Evolutionary conservation across 2,329 filamentous ascomycete species (phyloP), one percentile per base, ranked within the genome.

Genomic region (Fonsecaea multimorphosa): DNA sequence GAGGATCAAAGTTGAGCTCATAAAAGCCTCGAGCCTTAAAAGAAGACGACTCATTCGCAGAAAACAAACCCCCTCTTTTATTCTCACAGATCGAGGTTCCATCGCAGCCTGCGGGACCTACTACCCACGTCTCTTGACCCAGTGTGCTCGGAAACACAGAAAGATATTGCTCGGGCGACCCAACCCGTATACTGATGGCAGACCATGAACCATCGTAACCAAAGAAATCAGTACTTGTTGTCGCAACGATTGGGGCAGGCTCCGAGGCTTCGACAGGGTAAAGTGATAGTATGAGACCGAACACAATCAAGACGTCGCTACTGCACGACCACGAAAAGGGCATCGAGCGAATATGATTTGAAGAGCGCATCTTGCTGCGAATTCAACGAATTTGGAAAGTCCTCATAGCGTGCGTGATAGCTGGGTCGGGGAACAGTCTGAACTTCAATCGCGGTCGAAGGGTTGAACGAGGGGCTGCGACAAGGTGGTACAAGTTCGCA

Each of bases 201-300:
- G 72, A 74, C 73, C 73, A 76, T 19, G 55, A 57, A 5, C 74
- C 74, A 70, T 76, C 74, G 63, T 72, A 72, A n/a, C 71, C 72
- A 24, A 73, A 53, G 58, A 70, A 72, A 62, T 69, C 63, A 8
- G 70, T 64, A 27, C 61, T 61, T 3, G 65, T 61, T 19, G 67
- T 66, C 56, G 61, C 66, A 38, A 69, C 67, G 38, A 69, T 65
- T 9, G 71, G 69, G 16, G 51, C 19, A 27, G 69, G 64, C 12
- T 55, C 32, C 22, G 55, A n/a, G n/a, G 44, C 52, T 31, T 34
- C 54, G 14, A 52, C 55, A 3, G 57, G 22, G 34, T 27, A 46
- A 29, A 46, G 40, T 29, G 16, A 57, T 3, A 64, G 36, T 32
- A 67, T 36, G 3, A 61, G 34, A 19, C 52, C 36, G 2, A 57